phyloP scores from a whole-genome alignment of 441 rosid genomes.

The Erysimum cheiri region DNA sequence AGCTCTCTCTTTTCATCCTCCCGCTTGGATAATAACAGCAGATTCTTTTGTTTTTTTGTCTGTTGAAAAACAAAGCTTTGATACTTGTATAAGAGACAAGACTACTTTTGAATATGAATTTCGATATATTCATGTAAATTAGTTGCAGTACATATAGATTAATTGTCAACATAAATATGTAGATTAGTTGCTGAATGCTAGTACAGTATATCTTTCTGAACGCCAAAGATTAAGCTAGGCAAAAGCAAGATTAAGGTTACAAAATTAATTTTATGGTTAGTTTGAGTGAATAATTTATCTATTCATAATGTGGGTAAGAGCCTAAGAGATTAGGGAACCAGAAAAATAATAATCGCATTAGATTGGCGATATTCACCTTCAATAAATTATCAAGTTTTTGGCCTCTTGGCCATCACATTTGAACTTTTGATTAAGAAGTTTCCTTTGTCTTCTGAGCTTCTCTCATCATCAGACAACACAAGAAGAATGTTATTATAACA shows the following conservation, averaged over 20 bases:
- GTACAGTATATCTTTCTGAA: neutral
- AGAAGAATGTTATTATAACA: slow-evolving; percentile 13
- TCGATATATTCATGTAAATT: slow-evolving; percentile 7
- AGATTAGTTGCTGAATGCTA: neutral
- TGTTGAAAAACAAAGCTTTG: slow-evolving; percentile 3
- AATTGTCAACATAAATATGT: neutral
- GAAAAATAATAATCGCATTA: neutral
- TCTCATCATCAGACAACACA: slow-evolving; percentile 38
- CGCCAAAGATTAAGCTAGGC: neutral
- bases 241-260: neutral
- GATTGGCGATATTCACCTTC: slow-evolving; percentile 20
- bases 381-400: neutral
- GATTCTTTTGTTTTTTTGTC: neutral
- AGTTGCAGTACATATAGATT: slow-evolving; percentile 2
- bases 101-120: slow-evolving; percentile 9
- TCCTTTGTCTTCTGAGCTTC: slow-evolving; percentile 32
- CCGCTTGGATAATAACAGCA: slow-evolving; percentile 28
- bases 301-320: slow-evolving; percentile 3
- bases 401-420: slow-evolving; percentile 37
- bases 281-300: neutral
- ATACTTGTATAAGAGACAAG: slow-evolving; percentile 3
- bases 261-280: neutral
- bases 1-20: slow-evolving; percentile 31
- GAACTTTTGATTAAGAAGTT: neutral
- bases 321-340: neutral